Base-by-base conservation (phyloP, 768 basidiomycete genomes). In the Nidula microcarpa region DNA sequence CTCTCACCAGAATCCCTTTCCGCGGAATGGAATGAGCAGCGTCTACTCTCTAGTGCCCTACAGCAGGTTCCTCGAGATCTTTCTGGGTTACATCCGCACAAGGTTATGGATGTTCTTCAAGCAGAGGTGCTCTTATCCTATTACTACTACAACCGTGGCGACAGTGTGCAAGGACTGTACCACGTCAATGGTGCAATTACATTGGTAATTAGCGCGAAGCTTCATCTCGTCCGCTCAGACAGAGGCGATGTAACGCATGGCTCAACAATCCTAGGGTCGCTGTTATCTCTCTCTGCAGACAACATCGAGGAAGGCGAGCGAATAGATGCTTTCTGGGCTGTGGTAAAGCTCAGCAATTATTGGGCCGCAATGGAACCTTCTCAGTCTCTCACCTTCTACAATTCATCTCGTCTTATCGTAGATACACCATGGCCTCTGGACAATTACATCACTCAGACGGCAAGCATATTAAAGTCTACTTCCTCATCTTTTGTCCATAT, bases 41-140 rank as follows among this genome's bases (percentile, higher is more conserved):
- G 61, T 1, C 68, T 82, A 49, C 70, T 83, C 13, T 56, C 66
- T 4, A 70, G 67, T 46, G 68, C 77, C 0, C 64, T 78, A 30
- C 64, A 72, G 10, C 65, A 70, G 33, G 65, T 77, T 0, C 65
- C 75, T 14, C 64, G 64, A 17, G 69, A 67, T 44, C 60, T 78
- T 6, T 65, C 73, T 10, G 66, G 69, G 14, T 70, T 70, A 13
- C 78, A 79, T 17, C 71, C 73, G 23, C 65, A 68, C 7, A 61
- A 55, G 49, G 68, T 75, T 11, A 57, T 80, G 23, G 70, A 79
- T 17, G 63, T 69, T 17, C 67, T 82, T 14, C 80, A 82, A 55
- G 68, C 77, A 0, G 78, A 84, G 47, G 66, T 86, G 0, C 69
- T 87, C 11, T 68, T 87, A 30, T 72, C 80, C 0, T 71, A 72